These are phyloP conservation scores for Smittium mucronatum DNA, from an alignment of 371 early-diverging fungal species.

Conservation along the genomic window DNA sequence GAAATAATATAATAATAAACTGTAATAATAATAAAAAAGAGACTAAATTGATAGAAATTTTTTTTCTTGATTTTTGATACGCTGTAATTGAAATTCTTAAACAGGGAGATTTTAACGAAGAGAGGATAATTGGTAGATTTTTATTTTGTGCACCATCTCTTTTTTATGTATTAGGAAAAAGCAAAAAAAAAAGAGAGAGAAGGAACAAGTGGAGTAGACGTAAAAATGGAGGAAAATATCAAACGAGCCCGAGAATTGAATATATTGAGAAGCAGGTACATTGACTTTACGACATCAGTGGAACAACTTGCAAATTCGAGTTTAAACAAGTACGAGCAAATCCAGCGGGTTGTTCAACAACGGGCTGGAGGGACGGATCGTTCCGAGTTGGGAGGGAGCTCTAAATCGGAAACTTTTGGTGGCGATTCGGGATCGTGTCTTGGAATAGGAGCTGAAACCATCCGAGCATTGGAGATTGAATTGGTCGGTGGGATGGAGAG, in stretches of 20 bases:
- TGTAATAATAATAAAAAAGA: too few species aligned
- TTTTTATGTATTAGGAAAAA: not conserved
- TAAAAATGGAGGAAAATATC: not conserved
- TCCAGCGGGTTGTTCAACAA: too few species aligned
- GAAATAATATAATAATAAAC: too few species aligned
- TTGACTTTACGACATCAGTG: not conserved
- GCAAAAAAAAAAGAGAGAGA: not conserved
- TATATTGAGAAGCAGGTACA: too few species aligned
- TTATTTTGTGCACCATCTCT: not conserved
- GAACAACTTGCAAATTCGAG: not conserved
- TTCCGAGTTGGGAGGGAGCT: too few species aligned
- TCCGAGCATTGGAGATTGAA: not conserved
- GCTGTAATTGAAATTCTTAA: too few species aligned
- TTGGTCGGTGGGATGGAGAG: not conserved
- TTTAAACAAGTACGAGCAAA: not conserved
- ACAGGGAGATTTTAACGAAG: not conserved
- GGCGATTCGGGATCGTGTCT: too few species aligned
- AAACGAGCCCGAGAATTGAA: too few species aligned
- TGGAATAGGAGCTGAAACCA: not conserved
- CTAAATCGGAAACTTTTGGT: too few species aligned
- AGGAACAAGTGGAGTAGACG: not conserved
- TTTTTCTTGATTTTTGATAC: too few species aligned
- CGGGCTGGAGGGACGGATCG: too few species aligned
- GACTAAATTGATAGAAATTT: too few species aligned
- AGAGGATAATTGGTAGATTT: not conserved